Percentiles rank a stretch among this genome's conserved stretches.
Evolutionary conservation across 2,329 filamentous ascomycete genomes (phyloP).

Genomic region (Ophiocordyceps polyrhachis-furcata): DNA sequence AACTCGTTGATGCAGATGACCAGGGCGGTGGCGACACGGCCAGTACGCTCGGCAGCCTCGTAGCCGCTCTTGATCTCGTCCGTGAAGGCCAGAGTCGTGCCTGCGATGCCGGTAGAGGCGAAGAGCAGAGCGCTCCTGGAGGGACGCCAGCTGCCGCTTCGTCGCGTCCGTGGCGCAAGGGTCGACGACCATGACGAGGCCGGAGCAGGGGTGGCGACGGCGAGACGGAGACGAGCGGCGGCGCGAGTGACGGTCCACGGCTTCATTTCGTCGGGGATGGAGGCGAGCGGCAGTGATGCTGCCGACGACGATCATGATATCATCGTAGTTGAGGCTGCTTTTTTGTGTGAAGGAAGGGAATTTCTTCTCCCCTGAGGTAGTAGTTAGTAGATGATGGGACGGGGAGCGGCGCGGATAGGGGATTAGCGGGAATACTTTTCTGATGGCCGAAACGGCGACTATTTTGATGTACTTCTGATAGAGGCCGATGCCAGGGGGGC

Average conservation of each 20-base stretch:
- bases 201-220: not conserved
- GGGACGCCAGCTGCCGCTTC: not conserved
- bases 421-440: too few relatives aligned
- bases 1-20: conserved; percentile 81
- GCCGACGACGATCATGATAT: too few relatives aligned
- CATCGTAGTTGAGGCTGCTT: too few relatives aligned
- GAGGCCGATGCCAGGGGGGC: too few relatives aligned
- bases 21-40: conserved; percentile 57
- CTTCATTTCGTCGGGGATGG: not conserved
- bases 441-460: too few relatives aligned
- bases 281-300: too few relatives aligned
- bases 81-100: conserved; percentile 32
- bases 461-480: too few relatives aligned
- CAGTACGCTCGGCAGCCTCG: conserved; percentile 56
- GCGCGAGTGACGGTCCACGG: not conserved
- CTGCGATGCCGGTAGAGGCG: conserved; percentile 28
- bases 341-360: too few relatives aligned
- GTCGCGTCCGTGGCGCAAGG: not conserved
- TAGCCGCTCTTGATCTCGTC: conserved; percentile 62
- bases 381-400: too few relatives aligned
- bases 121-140: conserved; percentile 19
- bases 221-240: not conserved
- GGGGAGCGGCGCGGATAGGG: too few relatives aligned
- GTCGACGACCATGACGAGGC: not conserved
- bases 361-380: too few relatives aligned